phyloP scores from a whole-genome alignment of 768 basidiomycete species.

The Rhizopogon vinicolor region DNA sequence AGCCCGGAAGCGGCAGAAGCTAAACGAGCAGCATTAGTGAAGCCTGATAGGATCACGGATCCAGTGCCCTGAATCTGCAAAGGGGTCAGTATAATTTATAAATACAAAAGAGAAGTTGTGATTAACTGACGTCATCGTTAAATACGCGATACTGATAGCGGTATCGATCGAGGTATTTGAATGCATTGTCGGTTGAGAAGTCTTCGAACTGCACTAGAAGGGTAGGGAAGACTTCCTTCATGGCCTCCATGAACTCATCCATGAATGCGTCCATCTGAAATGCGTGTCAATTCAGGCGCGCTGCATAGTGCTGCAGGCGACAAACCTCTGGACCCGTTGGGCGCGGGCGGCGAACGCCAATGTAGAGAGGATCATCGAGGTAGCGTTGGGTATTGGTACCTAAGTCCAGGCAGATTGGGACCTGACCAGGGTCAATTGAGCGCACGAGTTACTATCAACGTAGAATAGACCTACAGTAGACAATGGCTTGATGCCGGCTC shows the following conservation, averaged over 20 bases:
- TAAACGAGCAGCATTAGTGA: constrained; percentile 66
- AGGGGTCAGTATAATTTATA: neutral
- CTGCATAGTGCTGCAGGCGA: neutral
- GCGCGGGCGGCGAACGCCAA: constrained; percentile 59
- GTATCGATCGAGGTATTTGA: constrained; percentile 65
- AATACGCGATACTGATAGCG: constrained; percentile 55
- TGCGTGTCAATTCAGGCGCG: neutral
- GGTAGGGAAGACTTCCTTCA: constrained; percentile 59
- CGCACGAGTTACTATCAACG: neutral
- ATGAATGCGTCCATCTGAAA: constrained; percentile 67
- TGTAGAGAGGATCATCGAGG: constrained; percentile 69
- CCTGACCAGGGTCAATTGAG: constrained; percentile 15
- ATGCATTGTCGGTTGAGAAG: constrained; percentile 77
- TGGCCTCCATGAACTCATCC: constrained; percentile 71
- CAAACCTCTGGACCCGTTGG: constrained; percentile 40
- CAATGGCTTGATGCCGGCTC: constrained; percentile 56
- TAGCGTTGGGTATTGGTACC: constrained; percentile 70
- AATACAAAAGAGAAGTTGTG: constrained; percentile 1
- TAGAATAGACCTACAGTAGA: constrained; percentile 31
- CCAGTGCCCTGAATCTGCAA: constrained; percentile 69
- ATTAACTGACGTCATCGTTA: constrained; percentile 63
- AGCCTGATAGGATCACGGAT: constrained; percentile 70
- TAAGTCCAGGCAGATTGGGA: constrained; percentile 70
- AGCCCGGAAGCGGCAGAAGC: constrained; percentile 42
- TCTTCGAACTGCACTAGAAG: constrained; percentile 74